Evolutionary conservation across 2,329 filamentous ascomycete genomes (phyloP), one percentile per base, ranked within the genome.

Genomic region (Hypoxylon sp.): DNA sequence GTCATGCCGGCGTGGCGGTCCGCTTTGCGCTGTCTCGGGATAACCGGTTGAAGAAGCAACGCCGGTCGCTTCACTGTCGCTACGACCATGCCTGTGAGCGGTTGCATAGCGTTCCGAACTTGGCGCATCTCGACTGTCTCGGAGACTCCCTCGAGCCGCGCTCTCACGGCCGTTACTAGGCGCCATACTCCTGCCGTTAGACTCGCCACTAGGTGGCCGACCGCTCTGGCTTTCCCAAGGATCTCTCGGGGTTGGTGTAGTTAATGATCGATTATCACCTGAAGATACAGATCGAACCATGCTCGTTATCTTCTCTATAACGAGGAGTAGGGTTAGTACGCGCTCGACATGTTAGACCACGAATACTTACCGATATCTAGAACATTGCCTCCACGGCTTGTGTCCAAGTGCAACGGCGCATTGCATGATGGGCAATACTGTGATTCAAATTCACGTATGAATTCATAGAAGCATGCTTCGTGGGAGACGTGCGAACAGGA

Each of bases 381-480:
- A 59, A 98, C 91, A 83, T 97, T 98, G 71, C 94, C 94, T 66
- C 94, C 94, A 70, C 96, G 89, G 79, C 93, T 97, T 5, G 94
- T 96, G 81, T 99, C 96, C 47, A 99, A 84, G 69, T 94, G 94
- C 57, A 99, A 83, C 19, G 96, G 94, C 71, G 94, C 92, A 83
- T 97, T 92, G 81, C 96, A 99, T 72, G 93, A 92, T 29, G 96
- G 96, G 81, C 96, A 99, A 77, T 94, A 94, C 76, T 98, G 94
- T 58, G 93, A 93, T 73, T 98, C 94, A 65, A 95, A 92, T 77
- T 98, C 95, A 76, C 93, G 92, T 75, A 99, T 97, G 78, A 97
- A 98, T 81, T 99, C 96, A 82, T 98, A 98, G 79, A 99, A 98
- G 82, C 96, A 99, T 37, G 95, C 96, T 80, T 98, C 96, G 79